phyloP scores from a whole-genome alignment of 2,329 filamentous ascomycete species.

The Fusarium oligoseptatum region DNA sequence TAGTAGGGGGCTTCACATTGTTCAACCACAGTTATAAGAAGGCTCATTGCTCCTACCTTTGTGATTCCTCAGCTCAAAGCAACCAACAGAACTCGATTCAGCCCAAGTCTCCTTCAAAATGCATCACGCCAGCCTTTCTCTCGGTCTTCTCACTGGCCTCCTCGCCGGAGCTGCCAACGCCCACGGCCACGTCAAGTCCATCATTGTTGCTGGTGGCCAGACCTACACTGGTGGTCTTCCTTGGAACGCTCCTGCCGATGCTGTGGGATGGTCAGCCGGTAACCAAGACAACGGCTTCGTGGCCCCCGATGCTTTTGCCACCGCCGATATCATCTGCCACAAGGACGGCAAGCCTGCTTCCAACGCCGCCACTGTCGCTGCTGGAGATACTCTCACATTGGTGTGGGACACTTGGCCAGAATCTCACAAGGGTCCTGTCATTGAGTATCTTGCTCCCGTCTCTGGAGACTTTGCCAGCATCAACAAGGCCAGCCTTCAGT shows the following conservation, averaged over 20 bases:
- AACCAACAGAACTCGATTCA: conserved; percentile 1
- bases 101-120: conserved; percentile 12
- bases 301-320: conserved; percentile 55
- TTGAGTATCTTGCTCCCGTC: conserved; percentile 70
- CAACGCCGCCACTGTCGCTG: conserved; percentile 62
- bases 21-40: not conserved
- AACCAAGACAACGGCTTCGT: conserved; percentile 61
- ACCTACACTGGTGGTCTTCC: conserved; percentile 51
- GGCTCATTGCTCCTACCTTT: conserved; percentile 1
- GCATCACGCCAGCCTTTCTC: conserved; percentile 22
- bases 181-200: conserved; percentile 47
- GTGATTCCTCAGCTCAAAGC: not conserved
- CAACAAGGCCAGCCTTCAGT: conserved; percentile 64
- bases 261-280: conserved; percentile 52
- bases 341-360: conserved; percentile 56
- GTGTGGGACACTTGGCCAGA: conserved; percentile 77
- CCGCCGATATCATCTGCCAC: conserved; percentile 63
- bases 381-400: conserved; percentile 69
- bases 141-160: conserved; percentile 36
- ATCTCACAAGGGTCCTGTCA: conserved; percentile 71
- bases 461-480: conserved; percentile 64
- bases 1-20: conserved; percentile 10
- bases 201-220: conserved; percentile 43
- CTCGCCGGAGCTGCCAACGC: conserved; percentile 45
- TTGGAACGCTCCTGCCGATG: conserved; percentile 45